Evolutionary conservation across 2,329 filamentous ascomycete genomes (phyloP), one percentile per base, ranked within the genome.

Genomic region (Pseudogymnoascus sp.): DNA sequence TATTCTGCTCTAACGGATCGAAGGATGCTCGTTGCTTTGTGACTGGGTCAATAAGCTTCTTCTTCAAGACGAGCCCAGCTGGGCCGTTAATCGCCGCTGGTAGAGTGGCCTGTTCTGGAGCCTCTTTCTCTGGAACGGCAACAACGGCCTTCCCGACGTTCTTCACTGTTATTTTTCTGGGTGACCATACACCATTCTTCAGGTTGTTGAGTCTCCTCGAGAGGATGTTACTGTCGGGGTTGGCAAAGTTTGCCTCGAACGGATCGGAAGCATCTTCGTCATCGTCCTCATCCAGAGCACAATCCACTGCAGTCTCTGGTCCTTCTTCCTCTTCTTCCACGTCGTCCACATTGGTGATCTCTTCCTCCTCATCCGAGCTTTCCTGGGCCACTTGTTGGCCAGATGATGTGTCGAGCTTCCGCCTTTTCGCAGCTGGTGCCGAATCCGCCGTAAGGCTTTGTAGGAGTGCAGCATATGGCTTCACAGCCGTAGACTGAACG

Each of bases 211-310:
- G 69, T n/a, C 76, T 82, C 66, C 76, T 75, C 1, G 80, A 75
- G 6, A 91, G 75, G 41, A 81, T 74, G 5, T 80, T 78, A 58
- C 88, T 83, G 50, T 92, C 82, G 0, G 86, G 84, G 41, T 79
- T 79, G 35, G 84, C 83, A 71, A 95, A 96, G 74, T 97, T 93
- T 6, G 78, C 75, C 65, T 94, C 88, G 69, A 95, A 97, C 0
- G 90, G 88, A 72, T 96, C 89, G 4, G 75, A 75, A 29, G 76
- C 72, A 65, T 84, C 78, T 57, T 81, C 78, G 11, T 81, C 78
- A 44, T 83, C 81, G 44, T 77, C 73, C 26, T 76, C 72, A n/a
- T 73, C 68, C 13, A 73, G 66, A 5, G 71, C 40, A n/a, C 64
- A 69, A 44, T 75, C 72, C 8, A 69, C 69, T 24, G 64, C 68